Percentiles rank a stretch among this genome's conserved stretches.
Evolutionary conservation across 2,329 filamentous ascomycete genomes (phyloP).

Genomic region (Epichloe aotearoae): DNA sequence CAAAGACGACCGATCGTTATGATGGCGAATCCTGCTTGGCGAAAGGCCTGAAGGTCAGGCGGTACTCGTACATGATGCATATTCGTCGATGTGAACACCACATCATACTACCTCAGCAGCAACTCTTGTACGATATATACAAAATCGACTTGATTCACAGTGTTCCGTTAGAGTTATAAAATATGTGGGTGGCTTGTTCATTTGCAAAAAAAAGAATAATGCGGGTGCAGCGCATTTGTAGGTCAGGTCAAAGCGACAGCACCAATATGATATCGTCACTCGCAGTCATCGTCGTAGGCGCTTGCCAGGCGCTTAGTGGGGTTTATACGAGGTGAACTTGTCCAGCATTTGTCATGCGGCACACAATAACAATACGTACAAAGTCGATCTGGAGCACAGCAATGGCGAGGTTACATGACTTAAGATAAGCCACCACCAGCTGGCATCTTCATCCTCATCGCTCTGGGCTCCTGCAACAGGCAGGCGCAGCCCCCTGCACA

Average conservation of each 20-base stretch:
- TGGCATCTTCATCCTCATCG: too few species aligned
- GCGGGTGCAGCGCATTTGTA: too few species aligned
- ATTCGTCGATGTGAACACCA: not conserved
- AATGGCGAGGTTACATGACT: too few species aligned
- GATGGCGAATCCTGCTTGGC: slow-evolving; percentile 26
- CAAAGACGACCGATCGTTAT: slow-evolving; percentile 60
- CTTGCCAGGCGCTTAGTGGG: not conserved
- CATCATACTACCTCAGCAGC: not conserved
- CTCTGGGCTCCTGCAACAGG: too few species aligned
- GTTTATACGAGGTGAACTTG: not conserved
- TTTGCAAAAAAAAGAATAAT: not conserved
- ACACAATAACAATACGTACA: too few species aligned
- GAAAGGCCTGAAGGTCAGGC: slow-evolving; percentile 7
- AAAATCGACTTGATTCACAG: not conserved
- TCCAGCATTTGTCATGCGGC: not conserved
- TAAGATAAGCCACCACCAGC: too few species aligned
- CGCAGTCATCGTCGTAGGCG: not conserved
- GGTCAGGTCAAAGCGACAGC: too few species aligned
- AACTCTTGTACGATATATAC: slow-evolving; percentile 1
- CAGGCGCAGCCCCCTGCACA: not conserved
- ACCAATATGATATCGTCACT: too few species aligned
- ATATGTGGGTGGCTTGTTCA: not conserved
- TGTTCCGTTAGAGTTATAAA: not conserved
- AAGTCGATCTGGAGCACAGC: too few species aligned
- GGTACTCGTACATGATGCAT: slow-evolving; percentile 1